These are phyloP conservation scores for Botrytis elliptica DNA, from an alignment of 2,329 filamentous ascomycete genomes.

Conservation along the genomic window DNA sequence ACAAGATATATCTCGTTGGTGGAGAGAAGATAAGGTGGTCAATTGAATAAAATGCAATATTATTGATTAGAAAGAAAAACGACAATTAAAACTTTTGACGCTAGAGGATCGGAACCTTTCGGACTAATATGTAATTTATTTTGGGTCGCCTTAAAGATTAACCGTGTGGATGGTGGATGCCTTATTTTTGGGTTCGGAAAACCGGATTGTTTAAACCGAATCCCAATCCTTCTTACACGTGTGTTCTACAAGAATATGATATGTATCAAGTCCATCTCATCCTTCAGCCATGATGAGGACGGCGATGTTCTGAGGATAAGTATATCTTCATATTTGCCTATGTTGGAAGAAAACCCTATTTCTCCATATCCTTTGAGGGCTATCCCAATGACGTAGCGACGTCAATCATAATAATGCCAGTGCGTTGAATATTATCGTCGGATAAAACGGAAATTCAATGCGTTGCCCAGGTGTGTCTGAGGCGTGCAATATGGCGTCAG, in stretches of 20 bases:
- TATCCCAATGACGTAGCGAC: background rate
- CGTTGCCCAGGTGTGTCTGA: background rate
- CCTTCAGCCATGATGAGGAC: background rate
- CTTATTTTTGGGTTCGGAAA: background rate
- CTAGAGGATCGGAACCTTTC: slow-evolving; percentile 15
- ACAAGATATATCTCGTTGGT: slow-evolving; percentile 8
- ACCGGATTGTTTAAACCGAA: background rate
- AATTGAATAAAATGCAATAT: background rate
- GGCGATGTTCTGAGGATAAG: background rate
- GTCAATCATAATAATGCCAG: background rate
- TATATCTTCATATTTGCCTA: background rate
- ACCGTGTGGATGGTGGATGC: background rate
- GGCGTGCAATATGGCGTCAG: background rate
- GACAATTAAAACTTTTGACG: slow-evolving; percentile 17
- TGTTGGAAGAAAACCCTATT: background rate
- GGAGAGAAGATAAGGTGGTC: slow-evolving; percentile 16
- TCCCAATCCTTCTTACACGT: slow-evolving; percentile 4
- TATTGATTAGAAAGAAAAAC: slow-evolving; percentile 16
- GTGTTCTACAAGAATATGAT: background rate
- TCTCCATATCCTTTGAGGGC: background rate
- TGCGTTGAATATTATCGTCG: background rate
- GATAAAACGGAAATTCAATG: slow-evolving; percentile 2
- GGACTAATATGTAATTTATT: slow-evolving; percentile 10
- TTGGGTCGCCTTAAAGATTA: background rate
- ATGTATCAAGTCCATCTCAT: background rate